Evolutionary conservation across 2,329 filamentous ascomycete genomes (phyloP).

Genomic region (Zymoseptoria pseudotritici): DNA sequence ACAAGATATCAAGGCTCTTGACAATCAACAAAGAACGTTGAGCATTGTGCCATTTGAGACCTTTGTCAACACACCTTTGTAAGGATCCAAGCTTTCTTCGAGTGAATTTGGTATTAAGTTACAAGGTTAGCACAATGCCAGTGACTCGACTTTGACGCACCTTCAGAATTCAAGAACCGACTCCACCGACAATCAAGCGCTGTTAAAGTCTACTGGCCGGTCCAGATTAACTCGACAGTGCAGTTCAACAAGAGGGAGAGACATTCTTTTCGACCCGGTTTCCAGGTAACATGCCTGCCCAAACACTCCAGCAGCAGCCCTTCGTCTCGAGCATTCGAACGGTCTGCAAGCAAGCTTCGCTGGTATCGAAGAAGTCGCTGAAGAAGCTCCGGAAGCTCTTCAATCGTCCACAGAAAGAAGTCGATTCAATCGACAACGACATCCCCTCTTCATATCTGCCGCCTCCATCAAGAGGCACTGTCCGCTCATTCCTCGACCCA

Average conservation of each 20-base stretch:
- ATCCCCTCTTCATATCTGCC: not conserved
- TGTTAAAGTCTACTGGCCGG: not conserved
- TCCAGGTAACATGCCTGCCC: not conserved
- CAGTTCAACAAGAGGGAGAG: not conserved
- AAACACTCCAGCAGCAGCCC: not conserved
- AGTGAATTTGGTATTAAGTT: not conserved
- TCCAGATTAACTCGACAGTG: not conserved
- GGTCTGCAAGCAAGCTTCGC: not conserved
- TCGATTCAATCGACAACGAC: not conserved
- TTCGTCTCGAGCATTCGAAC: not conserved
- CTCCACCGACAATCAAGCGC: not conserved
- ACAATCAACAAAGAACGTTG: not conserved
- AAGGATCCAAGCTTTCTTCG: not conserved
- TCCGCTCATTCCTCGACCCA: not conserved
- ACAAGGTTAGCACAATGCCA: not conserved
- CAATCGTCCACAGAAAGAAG: not conserved
- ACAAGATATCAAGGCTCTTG: not conserved
- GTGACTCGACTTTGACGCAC: not conserved
- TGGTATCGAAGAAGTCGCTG: not conserved
- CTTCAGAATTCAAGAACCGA: not conserved
- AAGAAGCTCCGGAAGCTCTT: not conserved
- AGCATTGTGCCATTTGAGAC: not conserved
- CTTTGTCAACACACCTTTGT: not conserved
- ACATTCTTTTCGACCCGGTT: not conserved
- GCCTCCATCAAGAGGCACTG: not conserved